phyloP scores from a whole-genome alignment of 2,329 filamentous ascomycete genomes.

The Claviceps humidiphila region DNA sequence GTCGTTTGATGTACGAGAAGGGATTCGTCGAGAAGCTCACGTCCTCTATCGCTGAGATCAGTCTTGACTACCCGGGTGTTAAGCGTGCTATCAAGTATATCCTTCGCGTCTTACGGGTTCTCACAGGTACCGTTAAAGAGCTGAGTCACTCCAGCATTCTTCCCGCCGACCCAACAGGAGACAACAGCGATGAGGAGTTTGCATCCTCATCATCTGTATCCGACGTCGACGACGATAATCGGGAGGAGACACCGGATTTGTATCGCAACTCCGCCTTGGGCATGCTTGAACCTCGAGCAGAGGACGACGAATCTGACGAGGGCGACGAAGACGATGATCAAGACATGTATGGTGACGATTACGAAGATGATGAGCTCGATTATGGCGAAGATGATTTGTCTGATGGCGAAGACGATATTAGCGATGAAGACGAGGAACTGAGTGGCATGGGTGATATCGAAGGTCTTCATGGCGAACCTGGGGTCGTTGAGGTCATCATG shows the following conservation, averaged over 20 bases:
- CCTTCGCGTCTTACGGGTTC: conserved; percentile 70
- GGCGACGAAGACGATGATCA: conserved; percentile 65
- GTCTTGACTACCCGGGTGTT: conserved; percentile 84
- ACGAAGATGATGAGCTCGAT: conserved; percentile 86
- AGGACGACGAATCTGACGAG: conserved; percentile 69
- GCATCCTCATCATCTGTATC: conserved; percentile 80
- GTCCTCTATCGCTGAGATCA: conserved; percentile 84
- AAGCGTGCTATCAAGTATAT: conserved; percentile 96
- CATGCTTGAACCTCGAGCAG: conserved; percentile 76
- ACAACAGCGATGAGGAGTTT: conserved; percentile 71
- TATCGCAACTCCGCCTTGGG: conserved; percentile 93
- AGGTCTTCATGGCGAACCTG: conserved; percentile 49
- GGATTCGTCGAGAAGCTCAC: conserved; percentile 84
- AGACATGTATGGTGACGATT: conserved; percentile 86
- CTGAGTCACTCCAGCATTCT: conserved; percentile 73
- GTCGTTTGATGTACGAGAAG: conserved; percentile 96
- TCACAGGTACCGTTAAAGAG: conserved; percentile 77
- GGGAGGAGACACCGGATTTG: conserved; percentile 90
- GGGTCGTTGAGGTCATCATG: conserved; percentile 65
- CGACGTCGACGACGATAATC: conserved; percentile 62
- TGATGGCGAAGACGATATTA: conserved; percentile 76
- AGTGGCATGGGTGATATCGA: conserved; percentile 79
- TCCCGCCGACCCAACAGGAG: conserved; percentile 49
- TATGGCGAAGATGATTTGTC: conserved; percentile 72
- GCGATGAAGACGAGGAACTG: conserved; percentile 76